A percentile compares a stretch with the other conserved stretches of the same genome.
phyloP scores from a whole-genome alignment of 345 rosid genomes.

The Schrenkiella parvula region DNA sequence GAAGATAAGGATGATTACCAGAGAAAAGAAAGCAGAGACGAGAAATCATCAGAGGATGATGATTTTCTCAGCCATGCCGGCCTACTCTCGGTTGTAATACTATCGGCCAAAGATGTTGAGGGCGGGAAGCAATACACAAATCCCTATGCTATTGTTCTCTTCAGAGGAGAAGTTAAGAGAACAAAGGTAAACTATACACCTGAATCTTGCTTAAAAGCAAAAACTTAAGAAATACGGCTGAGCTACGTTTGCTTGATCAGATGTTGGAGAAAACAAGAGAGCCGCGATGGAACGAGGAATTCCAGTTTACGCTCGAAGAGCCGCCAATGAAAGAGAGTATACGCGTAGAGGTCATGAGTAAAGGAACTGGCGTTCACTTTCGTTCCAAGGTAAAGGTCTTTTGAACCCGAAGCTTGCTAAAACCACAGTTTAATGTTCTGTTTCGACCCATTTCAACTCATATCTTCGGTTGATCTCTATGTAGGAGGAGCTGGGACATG shows the following conservation, averaged over 20 bases:
- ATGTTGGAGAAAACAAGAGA: constrained; percentile 50
- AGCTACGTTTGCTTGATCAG: constrained; percentile 29
- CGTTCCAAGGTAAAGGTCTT: constrained; percentile 50
- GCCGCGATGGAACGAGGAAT: constrained; percentile 73
- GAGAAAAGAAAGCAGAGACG: constrained; percentile 33
- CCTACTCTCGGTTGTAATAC: constrained; percentile 54
- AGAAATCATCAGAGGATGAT: constrained; percentile 34
- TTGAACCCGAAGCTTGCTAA: neutral
- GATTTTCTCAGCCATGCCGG: constrained; percentile 48
- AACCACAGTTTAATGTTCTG: neutral
- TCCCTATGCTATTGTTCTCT: constrained; percentile 61
- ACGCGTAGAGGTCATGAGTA: constrained; percentile 56
- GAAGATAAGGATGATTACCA: constrained; percentile 23
- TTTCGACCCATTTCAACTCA: neutral
- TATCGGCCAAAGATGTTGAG: constrained; percentile 65
- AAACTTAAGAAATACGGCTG: neutral
- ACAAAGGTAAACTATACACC: constrained; percentile 48
- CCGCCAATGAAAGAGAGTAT: constrained; percentile 63
- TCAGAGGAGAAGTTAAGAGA: constrained; percentile 63
- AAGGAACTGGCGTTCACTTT: constrained; percentile 48
- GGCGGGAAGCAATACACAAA: constrained; percentile 52
- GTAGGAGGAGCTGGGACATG: constrained; percentile 70
- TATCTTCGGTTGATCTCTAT: neutral
- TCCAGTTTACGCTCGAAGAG: constrained; percentile 57
- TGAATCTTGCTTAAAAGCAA: neutral